These are phyloP conservation scores for Globisporangium recalcitrans DNA, from an alignment of 352 stramenopile species.

Conservation along the genomic window DNA sequence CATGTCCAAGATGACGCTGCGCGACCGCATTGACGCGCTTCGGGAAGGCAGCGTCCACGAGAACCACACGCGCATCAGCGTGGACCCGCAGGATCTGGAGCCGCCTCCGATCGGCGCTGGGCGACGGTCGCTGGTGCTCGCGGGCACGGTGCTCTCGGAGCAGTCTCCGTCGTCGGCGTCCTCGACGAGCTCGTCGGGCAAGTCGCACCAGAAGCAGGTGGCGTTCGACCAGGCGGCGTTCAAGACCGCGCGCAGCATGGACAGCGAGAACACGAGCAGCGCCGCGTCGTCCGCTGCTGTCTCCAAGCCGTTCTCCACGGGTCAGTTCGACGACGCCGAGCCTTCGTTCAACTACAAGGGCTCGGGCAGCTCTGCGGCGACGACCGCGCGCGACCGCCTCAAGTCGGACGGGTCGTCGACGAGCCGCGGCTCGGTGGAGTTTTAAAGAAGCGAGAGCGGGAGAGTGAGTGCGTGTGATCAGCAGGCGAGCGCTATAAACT, in stretches of 20 bases:
- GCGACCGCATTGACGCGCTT: slow-evolving; percentile 58
- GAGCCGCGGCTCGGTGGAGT: slow-evolving; percentile 51
- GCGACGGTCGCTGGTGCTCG: slow-evolving; percentile 28
- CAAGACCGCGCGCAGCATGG: slow-evolving; percentile 27
- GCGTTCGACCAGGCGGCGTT: slow-evolving; percentile 39
- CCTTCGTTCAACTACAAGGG: slow-evolving; percentile 7
- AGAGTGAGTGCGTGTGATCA: background rate
- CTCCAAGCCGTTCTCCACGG: slow-evolving; percentile 22
- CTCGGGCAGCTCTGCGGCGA: slow-evolving; percentile 1
- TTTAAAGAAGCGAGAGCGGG: slow-evolving; percentile 29
- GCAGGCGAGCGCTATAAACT: background rate
- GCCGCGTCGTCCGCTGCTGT: slow-evolving; percentile 6
- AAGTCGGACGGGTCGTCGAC: slow-evolving; percentile 18
- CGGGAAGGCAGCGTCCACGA: slow-evolving; percentile 43
- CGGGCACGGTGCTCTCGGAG: slow-evolving; percentile 36
- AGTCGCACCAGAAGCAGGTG: slow-evolving; percentile 20
- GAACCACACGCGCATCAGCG: slow-evolving; percentile 47
- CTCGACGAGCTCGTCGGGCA: slow-evolving; percentile 3
- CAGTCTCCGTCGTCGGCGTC: slow-evolving; percentile 22
- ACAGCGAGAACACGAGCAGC: slow-evolving; percentile 18
- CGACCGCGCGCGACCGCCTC: slow-evolving; percentile 17
- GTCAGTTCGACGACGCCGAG: slow-evolving; percentile 48
- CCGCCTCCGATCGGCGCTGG: slow-evolving; percentile 15
- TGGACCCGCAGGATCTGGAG: slow-evolving; percentile 21
- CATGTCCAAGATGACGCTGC: slow-evolving; percentile 28